Base-by-base conservation (phyloP, 2,329 filamentous ascomycete species). In the Neocucurbitaria cava region DNA sequence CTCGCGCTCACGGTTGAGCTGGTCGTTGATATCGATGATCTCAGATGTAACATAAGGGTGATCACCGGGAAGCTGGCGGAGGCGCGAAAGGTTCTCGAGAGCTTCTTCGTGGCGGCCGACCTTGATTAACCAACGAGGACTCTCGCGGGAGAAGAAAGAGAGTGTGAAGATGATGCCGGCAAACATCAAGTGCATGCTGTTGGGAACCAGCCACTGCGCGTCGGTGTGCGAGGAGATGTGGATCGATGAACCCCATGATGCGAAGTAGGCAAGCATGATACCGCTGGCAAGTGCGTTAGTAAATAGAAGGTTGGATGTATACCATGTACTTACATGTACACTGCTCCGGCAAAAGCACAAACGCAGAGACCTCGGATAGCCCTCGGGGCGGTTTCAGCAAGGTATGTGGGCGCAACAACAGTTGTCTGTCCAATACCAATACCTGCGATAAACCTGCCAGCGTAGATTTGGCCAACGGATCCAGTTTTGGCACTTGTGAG, bases 221-320 rank as follows among this genome's bases (percentile, higher is more conserved):
- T 71, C 67, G n/a, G 78, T 78, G 52, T 73, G 71, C 39, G 78
- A 69, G 17, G 79, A 79, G 59, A 83, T 80, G 65, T 85, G 79
- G 21, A 85, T 71, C 23, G 80, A 77, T n/a, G 78, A 80, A 13
- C 82, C 81, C 76, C 77, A 83, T 4, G 74, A 89, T 54, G 88
- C 85, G 66, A 92, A 93, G 77, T 92, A 94, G 8, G 88, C 89
- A 49, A 93, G 80, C 65, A 93, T 89, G 57, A 92, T 91, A 21
- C 89, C 90, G 48, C 38, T 40, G 21, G 13, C 8, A 40, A 21
- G 58, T 58, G 28, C 0, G n/a, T 20, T n/a, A 31, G 20, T 1
- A 24, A 23, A 33, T 21, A 1, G n/a, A 41, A n/a, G 11, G 13
- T 20, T 11, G 1, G 10, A 58, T 57, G 20, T 24, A 21, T 13